A percentile compares a stretch with the other conserved stretches of the same genome.
Conservation (phyloP, 345 rosid genomes). For the Draba incana region DNA sequence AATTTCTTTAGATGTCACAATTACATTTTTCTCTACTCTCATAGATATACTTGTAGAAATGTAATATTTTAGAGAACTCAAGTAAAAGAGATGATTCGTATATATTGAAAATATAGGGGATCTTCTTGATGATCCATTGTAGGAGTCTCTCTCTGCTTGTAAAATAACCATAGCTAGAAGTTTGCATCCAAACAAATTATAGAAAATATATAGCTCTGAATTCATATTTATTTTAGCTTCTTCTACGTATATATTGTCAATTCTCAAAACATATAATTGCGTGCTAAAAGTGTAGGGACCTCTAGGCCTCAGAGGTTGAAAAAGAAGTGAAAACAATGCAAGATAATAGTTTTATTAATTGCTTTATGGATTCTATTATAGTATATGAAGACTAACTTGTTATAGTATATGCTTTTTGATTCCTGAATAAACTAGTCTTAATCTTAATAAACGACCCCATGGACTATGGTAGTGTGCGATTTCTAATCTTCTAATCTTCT, state of each 20-base stretch:
- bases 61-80: background rate
- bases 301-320: slow-evolving; percentile 7
- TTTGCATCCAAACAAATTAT: background rate
- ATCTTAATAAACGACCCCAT: slow-evolving; percentile 15
- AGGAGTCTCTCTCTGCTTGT: background rate
- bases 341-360: background rate
- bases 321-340: slow-evolving; percentile 17
- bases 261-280: slow-evolving; percentile 16
- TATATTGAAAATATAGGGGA: slow-evolving; percentile 9
- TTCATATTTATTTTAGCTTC: background rate
- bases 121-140: background rate
- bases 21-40: slow-evolving; percentile 1
- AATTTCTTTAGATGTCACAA: slow-evolving; percentile 24
- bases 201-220: background rate
- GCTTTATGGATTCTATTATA: background rate
- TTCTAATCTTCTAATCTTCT: slow-evolving; percentile 14
- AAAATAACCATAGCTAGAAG: background rate
- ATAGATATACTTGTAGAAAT: background rate
- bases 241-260: slow-evolving; percentile 1
- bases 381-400: slow-evolving; percentile 14
- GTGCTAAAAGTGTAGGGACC: slow-evolving; percentile 31
- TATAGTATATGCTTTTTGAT: slow-evolving; percentile 12
- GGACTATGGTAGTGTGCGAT: slow-evolving; percentile 31
- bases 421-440: slow-evolving; percentile 11
- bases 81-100: slow-evolving; percentile 10